phyloP scores from a whole-genome alignment of 2,329 filamentous ascomycete genomes.

The Chaetomium sp. region DNA sequence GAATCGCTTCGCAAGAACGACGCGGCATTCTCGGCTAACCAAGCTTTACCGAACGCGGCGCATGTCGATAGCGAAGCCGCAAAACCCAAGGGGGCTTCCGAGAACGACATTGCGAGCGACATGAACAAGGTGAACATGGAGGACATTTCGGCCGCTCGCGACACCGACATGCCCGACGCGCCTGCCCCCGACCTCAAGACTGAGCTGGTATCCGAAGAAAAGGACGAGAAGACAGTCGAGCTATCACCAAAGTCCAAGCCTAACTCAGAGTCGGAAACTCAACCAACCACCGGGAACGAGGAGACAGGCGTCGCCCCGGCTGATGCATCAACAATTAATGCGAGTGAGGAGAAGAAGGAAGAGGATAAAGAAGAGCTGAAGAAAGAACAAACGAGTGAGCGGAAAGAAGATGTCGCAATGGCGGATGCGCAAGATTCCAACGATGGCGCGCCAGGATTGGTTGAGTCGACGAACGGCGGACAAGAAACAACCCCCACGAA shows the following conservation, averaged over 20 bases:
- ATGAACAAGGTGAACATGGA: conserved; percentile 48
- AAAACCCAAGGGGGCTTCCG: not conserved
- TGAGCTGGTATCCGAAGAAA: not conserved
- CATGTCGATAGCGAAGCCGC: not conserved
- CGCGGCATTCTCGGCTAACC: conserved; percentile 13
- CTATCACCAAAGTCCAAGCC: conserved; percentile 11
- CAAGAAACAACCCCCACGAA: conserved; percentile 23
- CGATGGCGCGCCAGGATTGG: not conserved
- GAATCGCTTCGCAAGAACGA: conserved; percentile 7
- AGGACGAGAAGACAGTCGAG: not conserved
- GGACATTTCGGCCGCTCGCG: conserved; percentile 2
- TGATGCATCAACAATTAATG: not conserved
- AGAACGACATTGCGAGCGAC: conserved; percentile 7
- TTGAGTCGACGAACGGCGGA: conserved; percentile 19
- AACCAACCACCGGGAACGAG: not conserved
- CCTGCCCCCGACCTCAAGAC: conserved; percentile 3
- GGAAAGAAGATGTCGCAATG: conserved; percentile 22
- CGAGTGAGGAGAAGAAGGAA: not conserved
- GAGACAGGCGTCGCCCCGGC: not conserved
- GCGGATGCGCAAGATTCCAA: conserved; percentile 8
- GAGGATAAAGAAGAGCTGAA: too few relatives aligned
- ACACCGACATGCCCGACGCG: conserved; percentile 21
- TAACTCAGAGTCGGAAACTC: not conserved
- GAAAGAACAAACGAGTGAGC: too few relatives aligned
- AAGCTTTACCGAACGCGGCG: conserved; percentile 1